These are phyloP conservation scores for Termitomyces sp. DNA, from an alignment of 768 basidiomycete species.

Conservation along the genomic window DNA sequence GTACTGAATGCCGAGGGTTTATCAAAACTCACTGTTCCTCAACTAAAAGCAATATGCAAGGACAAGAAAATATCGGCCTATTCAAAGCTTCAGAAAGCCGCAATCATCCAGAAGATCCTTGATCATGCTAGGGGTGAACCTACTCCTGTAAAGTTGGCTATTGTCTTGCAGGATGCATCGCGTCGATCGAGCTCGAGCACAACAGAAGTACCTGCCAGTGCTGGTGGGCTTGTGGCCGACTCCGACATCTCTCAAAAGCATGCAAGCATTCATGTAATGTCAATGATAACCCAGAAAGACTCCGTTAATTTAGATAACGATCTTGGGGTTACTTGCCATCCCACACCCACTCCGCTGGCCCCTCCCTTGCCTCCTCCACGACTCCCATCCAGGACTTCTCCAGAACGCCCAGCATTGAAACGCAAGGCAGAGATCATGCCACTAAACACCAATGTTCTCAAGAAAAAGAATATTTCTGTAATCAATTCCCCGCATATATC, in stretches of 20 bases:
- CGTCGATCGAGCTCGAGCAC: background rate
- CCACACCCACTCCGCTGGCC: no score
- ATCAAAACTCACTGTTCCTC: slow-evolving; percentile 53
- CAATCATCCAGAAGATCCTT: slow-evolving; percentile 49
- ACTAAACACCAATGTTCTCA: background rate
- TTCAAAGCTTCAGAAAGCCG: slow-evolving; percentile 61
- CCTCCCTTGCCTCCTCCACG: background rate
- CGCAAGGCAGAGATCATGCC: background rate
- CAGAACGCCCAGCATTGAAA: background rate
- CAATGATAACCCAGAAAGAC: background rate
- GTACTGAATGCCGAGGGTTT: slow-evolving; percentile 23
- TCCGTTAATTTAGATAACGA: background rate
- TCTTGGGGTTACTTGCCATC: background rate
- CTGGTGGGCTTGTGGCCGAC: background rate
- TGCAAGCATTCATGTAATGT: background rate
- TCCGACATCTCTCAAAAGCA: background rate
- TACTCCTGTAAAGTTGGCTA: background rate
- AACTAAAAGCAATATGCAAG: slow-evolving; percentile 68
- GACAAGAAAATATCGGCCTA: slow-evolving; percentile 58
- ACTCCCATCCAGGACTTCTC: background rate
- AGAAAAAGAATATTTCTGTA: background rate
- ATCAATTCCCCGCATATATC: background rate
- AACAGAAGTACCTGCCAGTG: background rate
- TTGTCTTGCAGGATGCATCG: background rate
- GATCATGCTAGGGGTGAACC: background rate